These are phyloP conservation scores for Spergularia azorica DNA, from an alignment of 179 eudicot species.

Conservation along the genomic window DNA sequence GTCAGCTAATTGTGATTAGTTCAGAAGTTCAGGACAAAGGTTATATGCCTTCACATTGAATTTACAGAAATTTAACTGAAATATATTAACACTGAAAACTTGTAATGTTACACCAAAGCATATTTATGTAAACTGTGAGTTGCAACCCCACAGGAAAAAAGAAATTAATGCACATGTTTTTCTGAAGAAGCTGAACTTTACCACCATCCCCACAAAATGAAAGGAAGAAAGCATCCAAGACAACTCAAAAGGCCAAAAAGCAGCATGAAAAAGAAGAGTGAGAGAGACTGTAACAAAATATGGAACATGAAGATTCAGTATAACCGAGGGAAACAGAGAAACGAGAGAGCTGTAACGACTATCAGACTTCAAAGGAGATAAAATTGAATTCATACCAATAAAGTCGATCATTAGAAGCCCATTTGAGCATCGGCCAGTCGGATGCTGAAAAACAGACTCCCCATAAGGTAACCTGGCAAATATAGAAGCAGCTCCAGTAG, in stretches of 20 bases:
- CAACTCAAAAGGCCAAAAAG: not conserved
- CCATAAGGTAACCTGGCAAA: slow-evolving; percentile 30
- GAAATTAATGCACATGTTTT: slow-evolving; percentile 4
- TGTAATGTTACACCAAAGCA: too few species aligned
- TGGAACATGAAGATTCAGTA: not conserved
- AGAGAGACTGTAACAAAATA: not conserved
- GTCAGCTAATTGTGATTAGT: too few species aligned
- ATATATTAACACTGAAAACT: too few species aligned
- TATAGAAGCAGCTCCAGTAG: slow-evolving; percentile 11
- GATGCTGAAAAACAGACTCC: slow-evolving; percentile 21
- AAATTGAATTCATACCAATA: slow-evolving; percentile 18
- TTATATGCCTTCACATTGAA: too few species aligned
- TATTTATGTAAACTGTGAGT: too few species aligned
- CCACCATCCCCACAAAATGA: not conserved
- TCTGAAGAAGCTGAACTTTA: not conserved
- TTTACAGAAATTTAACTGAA: too few species aligned
- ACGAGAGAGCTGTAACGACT: not conserved
- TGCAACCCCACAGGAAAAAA: not conserved
- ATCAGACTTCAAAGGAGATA: not conserved
- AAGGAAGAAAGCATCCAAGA: not conserved
- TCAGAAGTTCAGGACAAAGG: too few species aligned
- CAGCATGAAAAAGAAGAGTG: not conserved
- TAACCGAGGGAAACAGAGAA: not conserved
- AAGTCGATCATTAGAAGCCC: slow-evolving; percentile 31
- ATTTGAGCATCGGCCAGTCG: slow-evolving; percentile 32